Evolutionary conservation across 257 asterid species (phyloP).

Genomic region (Nicotiana otophora): DNA sequence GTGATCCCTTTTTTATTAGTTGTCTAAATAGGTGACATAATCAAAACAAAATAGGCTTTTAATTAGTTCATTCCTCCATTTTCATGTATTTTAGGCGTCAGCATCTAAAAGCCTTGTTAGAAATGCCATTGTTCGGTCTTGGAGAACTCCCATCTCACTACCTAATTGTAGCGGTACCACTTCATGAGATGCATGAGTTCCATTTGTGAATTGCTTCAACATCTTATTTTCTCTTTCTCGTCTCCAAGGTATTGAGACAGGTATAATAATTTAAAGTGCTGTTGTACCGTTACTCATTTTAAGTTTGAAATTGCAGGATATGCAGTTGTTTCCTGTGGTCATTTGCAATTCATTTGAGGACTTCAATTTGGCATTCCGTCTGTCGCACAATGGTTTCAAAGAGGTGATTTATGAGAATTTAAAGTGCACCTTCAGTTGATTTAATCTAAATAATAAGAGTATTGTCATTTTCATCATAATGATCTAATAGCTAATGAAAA

Average conservation of each 20-base stretch:
- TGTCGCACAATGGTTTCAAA: slow-evolving; percentile 76
- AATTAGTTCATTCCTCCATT: background rate
- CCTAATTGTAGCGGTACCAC: background rate
- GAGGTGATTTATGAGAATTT: slow-evolving; percentile 46
- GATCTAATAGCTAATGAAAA: background rate
- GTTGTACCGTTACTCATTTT: background rate
- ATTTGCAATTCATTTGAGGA: slow-evolving; percentile 66
- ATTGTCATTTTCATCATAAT: background rate
- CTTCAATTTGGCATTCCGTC: slow-evolving; percentile 74
- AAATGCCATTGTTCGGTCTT: background rate
- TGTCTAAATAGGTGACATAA: background rate
- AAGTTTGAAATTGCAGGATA: slow-evolving; percentile 51
- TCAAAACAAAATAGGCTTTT: background rate
- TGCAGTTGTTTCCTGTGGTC: slow-evolving; percentile 58
- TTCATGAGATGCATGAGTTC: background rate
- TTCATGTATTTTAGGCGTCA: background rate
- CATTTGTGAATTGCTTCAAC: background rate
- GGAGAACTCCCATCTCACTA: background rate
- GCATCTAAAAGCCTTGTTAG: background rate
- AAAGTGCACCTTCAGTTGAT: background rate
- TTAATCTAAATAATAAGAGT: background rate
- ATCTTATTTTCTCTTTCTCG: background rate
- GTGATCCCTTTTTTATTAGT: background rate
- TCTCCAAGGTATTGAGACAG: background rate
- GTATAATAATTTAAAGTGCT: background rate